Evolutionary conservation across 139 green algal genomes (phyloP).

Genomic region (Chlorella sp.): DNA sequence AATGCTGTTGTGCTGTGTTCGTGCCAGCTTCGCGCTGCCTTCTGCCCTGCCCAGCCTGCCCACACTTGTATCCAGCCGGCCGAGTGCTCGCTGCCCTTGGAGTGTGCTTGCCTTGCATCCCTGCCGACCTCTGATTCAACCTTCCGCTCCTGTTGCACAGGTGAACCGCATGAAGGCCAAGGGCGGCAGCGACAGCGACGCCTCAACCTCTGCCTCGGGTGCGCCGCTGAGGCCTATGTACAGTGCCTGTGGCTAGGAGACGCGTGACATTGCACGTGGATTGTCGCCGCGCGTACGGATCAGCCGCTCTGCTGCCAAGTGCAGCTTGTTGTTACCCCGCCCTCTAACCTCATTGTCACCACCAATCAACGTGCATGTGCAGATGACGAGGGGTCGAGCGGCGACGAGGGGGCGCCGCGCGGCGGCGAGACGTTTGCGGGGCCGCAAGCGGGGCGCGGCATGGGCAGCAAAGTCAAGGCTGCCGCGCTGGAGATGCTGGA

Average conservation of each 20-base stretch:
- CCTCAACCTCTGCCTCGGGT: slow-evolving; percentile 43
- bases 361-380: not conserved
- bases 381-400: slow-evolving; percentile 44
- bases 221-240: too few species aligned
- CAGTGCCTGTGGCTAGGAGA: too few species aligned
- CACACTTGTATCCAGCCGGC: too few species aligned
- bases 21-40: too few species aligned
- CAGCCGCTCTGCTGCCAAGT: too few species aligned
- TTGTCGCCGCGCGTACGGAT: too few species aligned
- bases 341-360: not conserved
- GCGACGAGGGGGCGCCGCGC: slow-evolving; percentile 37
- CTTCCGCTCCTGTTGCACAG: not conserved
- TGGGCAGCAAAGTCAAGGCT: slow-evolving; percentile 48
- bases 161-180: slow-evolving; percentile 31
- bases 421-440: slow-evolving; percentile 7
- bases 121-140: too few species aligned
- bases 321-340: too few species aligned
- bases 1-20: slow-evolving; percentile 35
- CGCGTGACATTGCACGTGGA: too few species aligned
- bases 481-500: slow-evolving; percentile 75
- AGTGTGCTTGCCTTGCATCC: too few species aligned
- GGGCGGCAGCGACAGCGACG: slow-evolving; percentile 40
- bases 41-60: too few species aligned
- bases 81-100: too few species aligned
- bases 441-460: not conserved